These are phyloP conservation scores for Phascolomyces articulosus DNA, from an alignment of 371 early-diverging fungal genomes.

Conservation along the genomic window DNA sequence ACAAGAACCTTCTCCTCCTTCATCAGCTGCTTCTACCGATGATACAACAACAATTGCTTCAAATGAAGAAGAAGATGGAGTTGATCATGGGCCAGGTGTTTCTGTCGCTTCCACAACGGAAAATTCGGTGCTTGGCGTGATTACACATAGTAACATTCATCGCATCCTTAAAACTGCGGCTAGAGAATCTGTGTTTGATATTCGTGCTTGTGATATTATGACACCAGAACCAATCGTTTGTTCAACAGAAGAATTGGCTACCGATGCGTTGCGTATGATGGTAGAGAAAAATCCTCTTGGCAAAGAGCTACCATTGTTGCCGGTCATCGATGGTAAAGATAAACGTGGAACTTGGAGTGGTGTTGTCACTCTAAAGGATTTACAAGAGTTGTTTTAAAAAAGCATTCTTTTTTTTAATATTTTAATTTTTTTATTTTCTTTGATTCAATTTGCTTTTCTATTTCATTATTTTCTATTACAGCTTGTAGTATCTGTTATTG, in stretches of 20 bases:
- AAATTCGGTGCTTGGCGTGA: conserved; percentile 36
- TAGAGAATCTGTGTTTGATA: conserved; percentile 40
- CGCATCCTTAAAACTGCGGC: conserved; percentile 33
- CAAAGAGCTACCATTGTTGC: conserved; percentile 35
- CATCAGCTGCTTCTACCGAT: conserved; percentile 16
- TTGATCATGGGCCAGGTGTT: too few relatives aligned
- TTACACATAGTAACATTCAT: conserved; percentile 49
- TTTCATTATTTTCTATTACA: too few relatives aligned
- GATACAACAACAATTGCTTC: conserved; percentile 12
- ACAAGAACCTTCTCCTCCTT: conserved; percentile 6
- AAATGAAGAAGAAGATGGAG: conserved; percentile 4
- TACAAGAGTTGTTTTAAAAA: conserved; percentile 45
- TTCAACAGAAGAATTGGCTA: conserved; percentile 31
- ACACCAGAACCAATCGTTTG: conserved; percentile 32
- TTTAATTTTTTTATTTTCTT: neutral
- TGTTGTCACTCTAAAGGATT: conserved; percentile 46
- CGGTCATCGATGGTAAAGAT: conserved; percentile 34
- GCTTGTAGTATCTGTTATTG: too few relatives aligned
- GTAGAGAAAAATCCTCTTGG: conserved; percentile 12
- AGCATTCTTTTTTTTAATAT: too few relatives aligned
- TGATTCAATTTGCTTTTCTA: too few relatives aligned
- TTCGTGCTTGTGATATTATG: conserved; percentile 47
- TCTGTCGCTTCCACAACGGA: neutral
- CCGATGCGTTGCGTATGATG: conserved; percentile 42
- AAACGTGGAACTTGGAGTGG: conserved; percentile 28